A percentile compares a stretch with the other conserved stretches of the same genome.
These are phyloP conservation scores for Graphilbum fragrans DNA, from an alignment of 2,329 filamentous ascomycete genomes.

Conservation along the genomic window DNA sequence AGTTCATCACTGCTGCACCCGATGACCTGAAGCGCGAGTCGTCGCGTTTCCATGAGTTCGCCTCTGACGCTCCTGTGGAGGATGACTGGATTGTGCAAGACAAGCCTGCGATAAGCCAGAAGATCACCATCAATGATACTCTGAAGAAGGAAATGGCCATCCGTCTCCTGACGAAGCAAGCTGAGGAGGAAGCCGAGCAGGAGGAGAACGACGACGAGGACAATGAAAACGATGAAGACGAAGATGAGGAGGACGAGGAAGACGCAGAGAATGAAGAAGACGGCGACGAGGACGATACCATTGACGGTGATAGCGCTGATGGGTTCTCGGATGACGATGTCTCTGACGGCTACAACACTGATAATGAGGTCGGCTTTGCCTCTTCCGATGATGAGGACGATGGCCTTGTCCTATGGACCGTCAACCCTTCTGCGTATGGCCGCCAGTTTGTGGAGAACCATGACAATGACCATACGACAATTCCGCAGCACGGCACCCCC, in stretches of 20 bases:
- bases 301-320: conserved; percentile 35
- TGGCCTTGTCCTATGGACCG: conserved; percentile 49
- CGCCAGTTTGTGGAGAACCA: conserved; percentile 4
- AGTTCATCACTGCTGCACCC: conserved; percentile 37
- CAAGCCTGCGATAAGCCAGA: conserved; percentile 44
- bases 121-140: conserved; percentile 81
- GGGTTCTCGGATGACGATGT: conserved; percentile 39
- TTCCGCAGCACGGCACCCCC: conserved; percentile 25
- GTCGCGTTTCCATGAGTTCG: conserved; percentile 80
- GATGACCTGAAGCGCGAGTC: conserved; percentile 40
- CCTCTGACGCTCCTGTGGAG: conserved; percentile 65
- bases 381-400: conserved; percentile 61
- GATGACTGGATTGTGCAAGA: conserved; percentile 83
- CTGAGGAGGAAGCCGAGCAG: conserved; percentile 73
- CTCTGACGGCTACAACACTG: conserved; percentile 63
- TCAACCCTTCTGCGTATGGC: conserved; percentile 19
- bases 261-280: conserved; percentile 38
- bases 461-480: conserved; percentile 19
- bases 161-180: conserved; percentile 74
- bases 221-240: conserved; percentile 34
- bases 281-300: conserved; percentile 25
- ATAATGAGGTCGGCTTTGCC: conserved; percentile 56
- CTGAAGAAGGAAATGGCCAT: conserved; percentile 83
- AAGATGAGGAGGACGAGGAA: conserved; percentile 37
- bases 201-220: conserved; percentile 56